Conservation (phyloP, 495 filamentous ascomycete genomes). For the Tetracladium marchalianum region DNA sequence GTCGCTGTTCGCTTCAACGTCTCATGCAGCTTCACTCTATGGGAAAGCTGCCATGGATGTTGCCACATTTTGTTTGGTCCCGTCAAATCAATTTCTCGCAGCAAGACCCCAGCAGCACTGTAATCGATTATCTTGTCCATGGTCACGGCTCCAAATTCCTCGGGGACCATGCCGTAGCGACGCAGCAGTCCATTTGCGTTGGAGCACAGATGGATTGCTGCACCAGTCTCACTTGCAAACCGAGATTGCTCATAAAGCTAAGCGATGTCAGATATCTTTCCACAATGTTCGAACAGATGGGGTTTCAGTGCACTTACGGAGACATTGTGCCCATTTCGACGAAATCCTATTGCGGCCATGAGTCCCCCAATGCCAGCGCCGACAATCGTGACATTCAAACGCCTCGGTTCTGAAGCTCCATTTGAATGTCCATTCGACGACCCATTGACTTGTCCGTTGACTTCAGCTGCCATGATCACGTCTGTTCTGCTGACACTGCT, state of each 20-base stretch:
- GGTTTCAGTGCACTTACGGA: constrained; percentile 21
- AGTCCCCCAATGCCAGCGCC: constrained; percentile 49
- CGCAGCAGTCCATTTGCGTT: constrained; percentile 41
- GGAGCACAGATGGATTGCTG: constrained; percentile 44
- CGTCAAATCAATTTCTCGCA: constrained; percentile 22
- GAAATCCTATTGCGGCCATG: constrained; percentile 41
- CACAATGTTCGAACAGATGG: not conserved
- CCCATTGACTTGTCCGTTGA: too few species aligned
- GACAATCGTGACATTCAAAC: constrained; percentile 35
- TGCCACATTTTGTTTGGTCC: constrained; percentile 32
- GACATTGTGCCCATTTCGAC: constrained; percentile 44
- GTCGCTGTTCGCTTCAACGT: constrained; percentile 30
- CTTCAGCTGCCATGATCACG: too few species aligned
- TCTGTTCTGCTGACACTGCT: too few species aligned
- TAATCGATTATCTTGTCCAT: constrained; percentile 28
- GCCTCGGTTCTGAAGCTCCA: too few species aligned
- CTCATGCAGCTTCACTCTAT: constrained; percentile 36
- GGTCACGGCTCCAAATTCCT: constrained; percentile 22
- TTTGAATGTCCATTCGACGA: too few species aligned
- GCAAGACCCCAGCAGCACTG: not conserved
- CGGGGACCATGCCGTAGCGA: constrained; percentile 29
- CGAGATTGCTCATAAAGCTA: constrained; percentile 44
- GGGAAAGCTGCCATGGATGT: constrained; percentile 39
- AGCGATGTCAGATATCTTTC: not conserved
- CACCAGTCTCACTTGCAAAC: constrained; percentile 43